These are phyloP conservation scores for Stephanocyclus meneghinianus DNA, from an alignment of 352 stramenopile species.

Conservation along the genomic window DNA sequence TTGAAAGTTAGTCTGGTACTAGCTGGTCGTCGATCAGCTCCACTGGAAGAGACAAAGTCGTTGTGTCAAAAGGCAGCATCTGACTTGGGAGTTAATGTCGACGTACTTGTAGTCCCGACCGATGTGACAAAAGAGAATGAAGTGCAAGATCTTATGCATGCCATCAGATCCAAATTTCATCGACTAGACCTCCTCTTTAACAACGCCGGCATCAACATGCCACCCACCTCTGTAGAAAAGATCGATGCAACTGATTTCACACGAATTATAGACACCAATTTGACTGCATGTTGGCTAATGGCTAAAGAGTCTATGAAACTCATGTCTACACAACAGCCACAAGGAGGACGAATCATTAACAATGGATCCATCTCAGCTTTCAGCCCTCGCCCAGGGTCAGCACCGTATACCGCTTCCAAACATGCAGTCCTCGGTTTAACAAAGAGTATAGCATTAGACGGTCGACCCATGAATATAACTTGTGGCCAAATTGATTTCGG, in stretches of 20 bases:
- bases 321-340: conserved; percentile 54
- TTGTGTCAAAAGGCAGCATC: conserved; percentile 30
- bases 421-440: conserved; percentile 72
- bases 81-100: conserved; percentile 18
- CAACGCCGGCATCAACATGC: conserved; percentile 74
- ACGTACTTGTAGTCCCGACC: conserved; percentile 32
- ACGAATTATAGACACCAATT: conserved; percentile 71
- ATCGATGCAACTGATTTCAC: conserved; percentile 56
- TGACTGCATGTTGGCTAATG: conserved; percentile 70
- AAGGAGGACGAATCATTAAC: conserved; percentile 77
- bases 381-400: conserved; percentile 63
- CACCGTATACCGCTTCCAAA: conserved; percentile 76
- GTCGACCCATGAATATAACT: conserved; percentile 55
- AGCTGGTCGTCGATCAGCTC: conserved; percentile 36
- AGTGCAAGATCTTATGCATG: conserved; percentile 29
- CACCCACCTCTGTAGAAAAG: conserved; percentile 47
- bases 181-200: conserved; percentile 76
- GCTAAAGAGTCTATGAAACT: conserved; percentile 63
- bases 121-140: conserved; percentile 69
- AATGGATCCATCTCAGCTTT: conserved; percentile 73
- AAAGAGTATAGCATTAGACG: conserved; percentile 72
- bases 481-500: conserved; percentile 75
- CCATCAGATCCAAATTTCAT: conserved; percentile 13
- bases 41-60: conserved; percentile 45
- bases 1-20: conserved; percentile 44